A percentile compares a stretch with the other conserved stretches of the same genome.
Evolutionary conservation across 768 basidiomycete genomes (phyloP).

Genomic region (Trametes cubensis): DNA sequence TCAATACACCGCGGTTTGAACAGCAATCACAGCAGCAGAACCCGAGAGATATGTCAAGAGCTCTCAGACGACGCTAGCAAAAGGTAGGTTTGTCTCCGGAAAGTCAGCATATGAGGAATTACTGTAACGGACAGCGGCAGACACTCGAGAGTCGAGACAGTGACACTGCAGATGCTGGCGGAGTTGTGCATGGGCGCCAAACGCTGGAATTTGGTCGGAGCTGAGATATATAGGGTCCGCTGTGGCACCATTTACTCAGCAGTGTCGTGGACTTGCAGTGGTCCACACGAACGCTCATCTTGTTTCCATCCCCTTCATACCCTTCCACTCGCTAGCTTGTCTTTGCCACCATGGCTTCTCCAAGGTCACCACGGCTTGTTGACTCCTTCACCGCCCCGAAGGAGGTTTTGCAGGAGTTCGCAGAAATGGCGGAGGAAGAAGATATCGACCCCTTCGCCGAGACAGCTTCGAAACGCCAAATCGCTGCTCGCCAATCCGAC

Average conservation of each 20-base stretch:
- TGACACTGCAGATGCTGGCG: too few relatives aligned
- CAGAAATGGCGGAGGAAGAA: conserved; percentile 91
- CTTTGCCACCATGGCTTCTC: conserved; percentile 33
- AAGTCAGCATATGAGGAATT: background rate
- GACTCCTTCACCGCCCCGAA: conserved; percentile 93
- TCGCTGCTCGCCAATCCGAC: conserved; percentile 90
- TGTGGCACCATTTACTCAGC: conserved; percentile 19
- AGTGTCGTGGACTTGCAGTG: background rate
- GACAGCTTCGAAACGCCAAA: conserved; percentile 90
- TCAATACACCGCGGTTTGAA: too few relatives aligned
- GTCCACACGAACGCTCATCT: conserved; percentile 6
- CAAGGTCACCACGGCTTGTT: conserved; percentile 59
- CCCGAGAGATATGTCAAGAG: too few relatives aligned
- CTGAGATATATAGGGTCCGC: background rate
- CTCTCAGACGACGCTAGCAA: too few relatives aligned
- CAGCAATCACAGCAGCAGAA: too few relatives aligned
- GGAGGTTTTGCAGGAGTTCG: conserved; percentile 93
- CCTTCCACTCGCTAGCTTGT: conserved; percentile 5
- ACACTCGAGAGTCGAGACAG: too few relatives aligned
- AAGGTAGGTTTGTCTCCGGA: too few relatives aligned
- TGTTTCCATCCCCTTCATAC: background rate
- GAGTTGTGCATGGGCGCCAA: too few relatives aligned
- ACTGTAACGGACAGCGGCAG: too few relatives aligned
- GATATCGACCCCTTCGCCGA: conserved; percentile 90
- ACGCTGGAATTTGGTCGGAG: conserved; percentile 14